Evolutionary conservation across 441 rosid species (phyloP).

Genomic region (Arabidopsis lyrata): DNA sequence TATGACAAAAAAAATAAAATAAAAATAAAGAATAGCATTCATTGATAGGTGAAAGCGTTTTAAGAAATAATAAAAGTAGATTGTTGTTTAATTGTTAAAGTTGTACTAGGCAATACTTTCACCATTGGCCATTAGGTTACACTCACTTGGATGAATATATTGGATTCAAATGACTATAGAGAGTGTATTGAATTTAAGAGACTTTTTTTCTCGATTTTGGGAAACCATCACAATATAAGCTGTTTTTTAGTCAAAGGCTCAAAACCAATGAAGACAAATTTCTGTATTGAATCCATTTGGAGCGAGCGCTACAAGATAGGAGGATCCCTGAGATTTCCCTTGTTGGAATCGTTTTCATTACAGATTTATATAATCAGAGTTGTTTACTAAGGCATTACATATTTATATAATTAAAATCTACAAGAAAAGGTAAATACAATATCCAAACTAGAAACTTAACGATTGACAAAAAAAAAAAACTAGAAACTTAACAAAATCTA

Average conservation of each 20-base stretch:
- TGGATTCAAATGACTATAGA: background rate
- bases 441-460: too few relatives aligned
- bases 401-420: too few relatives aligned
- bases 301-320: too few relatives aligned
- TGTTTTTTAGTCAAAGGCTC: background rate
- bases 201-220: background rate
- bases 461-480: too few relatives aligned
- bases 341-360: too few relatives aligned
- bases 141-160: background rate
- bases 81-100: background rate
- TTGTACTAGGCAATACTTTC: background rate
- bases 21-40: background rate
- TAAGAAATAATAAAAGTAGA: background rate
- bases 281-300: too few relatives aligned
- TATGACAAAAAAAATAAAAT: too few relatives aligned
- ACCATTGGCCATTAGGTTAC: background rate
- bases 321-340: too few relatives aligned
- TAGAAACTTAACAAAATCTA: too few relatives aligned
- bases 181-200: background rate
- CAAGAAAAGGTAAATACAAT: too few relatives aligned
- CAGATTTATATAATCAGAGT: too few relatives aligned
- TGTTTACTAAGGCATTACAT: too few relatives aligned
- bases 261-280: background rate
- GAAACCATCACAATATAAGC: background rate
- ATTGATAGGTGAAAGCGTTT: constrained; percentile 29